Evolutionary conservation across 2,329 filamentous ascomycete genomes (phyloP).

Genomic region (Curvularia spicifera): DNA sequence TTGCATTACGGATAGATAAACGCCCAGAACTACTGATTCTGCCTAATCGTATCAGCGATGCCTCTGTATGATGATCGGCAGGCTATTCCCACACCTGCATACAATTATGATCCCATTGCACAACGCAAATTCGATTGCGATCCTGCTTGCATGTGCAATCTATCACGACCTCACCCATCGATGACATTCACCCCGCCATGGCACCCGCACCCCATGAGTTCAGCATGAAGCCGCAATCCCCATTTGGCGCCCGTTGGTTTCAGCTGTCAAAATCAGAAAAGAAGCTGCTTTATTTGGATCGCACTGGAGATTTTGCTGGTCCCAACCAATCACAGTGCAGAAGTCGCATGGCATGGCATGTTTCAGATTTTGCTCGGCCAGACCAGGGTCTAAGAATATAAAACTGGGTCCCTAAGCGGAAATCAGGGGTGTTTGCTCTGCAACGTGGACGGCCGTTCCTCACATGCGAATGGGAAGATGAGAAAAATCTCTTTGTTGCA

Average conservation of each 20-base stretch:
- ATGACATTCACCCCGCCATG: not conserved
- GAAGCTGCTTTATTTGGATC: not conserved
- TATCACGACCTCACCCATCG: not conserved
- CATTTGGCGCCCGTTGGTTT: not conserved
- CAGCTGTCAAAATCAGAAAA: not conserved
- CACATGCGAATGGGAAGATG: conserved; percentile 2
- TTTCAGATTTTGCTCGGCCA: conserved; percentile 6
- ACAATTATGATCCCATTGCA: not conserved
- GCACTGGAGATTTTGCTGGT: not conserved
- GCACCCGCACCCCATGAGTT: not conserved
- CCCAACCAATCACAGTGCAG: not conserved
- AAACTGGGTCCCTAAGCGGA: not conserved
- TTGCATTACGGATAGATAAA: not conserved
- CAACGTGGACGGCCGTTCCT: not conserved
- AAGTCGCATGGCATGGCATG: not conserved
- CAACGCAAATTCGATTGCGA: not conserved
- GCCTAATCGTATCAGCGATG: not conserved
- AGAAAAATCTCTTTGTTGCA: not conserved
- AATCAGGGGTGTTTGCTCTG: conserved; percentile 1
- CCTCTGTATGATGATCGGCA: not conserved
- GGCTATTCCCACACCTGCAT: not conserved
- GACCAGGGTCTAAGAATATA: not conserved
- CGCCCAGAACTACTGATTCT: not conserved
- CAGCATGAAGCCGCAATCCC: conserved; percentile 1
- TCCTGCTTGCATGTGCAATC: not conserved